These are phyloP conservation scores for Nakazawaea ishiwadae DNA, from an alignment of 805 yeast species.

Conservation along the genomic window DNA sequence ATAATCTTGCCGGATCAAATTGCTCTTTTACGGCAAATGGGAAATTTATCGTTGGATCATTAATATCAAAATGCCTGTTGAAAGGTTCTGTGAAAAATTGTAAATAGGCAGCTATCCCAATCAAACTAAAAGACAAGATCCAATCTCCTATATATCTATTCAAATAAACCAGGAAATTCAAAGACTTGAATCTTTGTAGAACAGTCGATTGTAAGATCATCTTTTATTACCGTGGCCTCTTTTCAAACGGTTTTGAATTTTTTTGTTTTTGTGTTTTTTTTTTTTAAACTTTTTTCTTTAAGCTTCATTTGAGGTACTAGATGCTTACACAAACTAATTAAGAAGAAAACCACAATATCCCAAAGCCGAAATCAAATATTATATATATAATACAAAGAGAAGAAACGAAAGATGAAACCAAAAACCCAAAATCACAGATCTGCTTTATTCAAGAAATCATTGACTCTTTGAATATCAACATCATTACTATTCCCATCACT, in stretches of 20 bases:
- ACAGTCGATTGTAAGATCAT: not conserved
- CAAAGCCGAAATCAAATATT: not conserved
- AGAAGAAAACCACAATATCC: too few species aligned
- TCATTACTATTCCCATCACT: slow-evolving; percentile 61
- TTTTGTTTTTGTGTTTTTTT: not conserved
- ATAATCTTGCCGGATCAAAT: slow-evolving; percentile 22
- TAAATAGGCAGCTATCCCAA: slow-evolving; percentile 1
- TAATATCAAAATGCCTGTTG: slow-evolving; percentile 37
- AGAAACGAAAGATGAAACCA: not conserved
- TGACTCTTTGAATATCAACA: slow-evolving; percentile 51
- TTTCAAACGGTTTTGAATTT: not conserved
- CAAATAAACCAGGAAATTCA: not conserved
- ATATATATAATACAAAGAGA: too few species aligned
- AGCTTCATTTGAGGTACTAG: too few species aligned
- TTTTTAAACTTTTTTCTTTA: too few species aligned
- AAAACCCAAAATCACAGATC: slow-evolving; percentile 19
- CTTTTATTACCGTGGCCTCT: too few species aligned
- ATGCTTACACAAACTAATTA: too few species aligned
- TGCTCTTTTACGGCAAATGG: slow-evolving; percentile 42
- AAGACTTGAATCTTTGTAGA: not conserved
- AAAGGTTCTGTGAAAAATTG: slow-evolving; percentile 29
- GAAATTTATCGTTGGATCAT: slow-evolving; percentile 39
- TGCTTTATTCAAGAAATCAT: slow-evolving; percentile 49
- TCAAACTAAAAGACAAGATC: not conserved
- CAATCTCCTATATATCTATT: slow-evolving; percentile 5